phyloP scores from a whole-genome alignment of 2,329 filamentous ascomycete species.

The Monilinia fructigena region DNA sequence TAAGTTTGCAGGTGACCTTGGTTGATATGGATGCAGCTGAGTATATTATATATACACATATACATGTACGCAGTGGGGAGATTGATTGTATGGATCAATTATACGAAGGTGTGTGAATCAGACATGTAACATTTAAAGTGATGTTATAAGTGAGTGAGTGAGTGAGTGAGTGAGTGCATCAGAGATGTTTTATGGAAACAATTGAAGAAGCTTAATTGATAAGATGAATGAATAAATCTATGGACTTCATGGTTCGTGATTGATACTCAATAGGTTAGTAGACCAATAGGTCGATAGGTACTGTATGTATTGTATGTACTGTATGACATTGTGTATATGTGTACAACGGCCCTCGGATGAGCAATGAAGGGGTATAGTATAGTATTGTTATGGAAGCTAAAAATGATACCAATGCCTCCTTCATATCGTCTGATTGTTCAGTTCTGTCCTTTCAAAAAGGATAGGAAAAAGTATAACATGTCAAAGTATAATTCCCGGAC shows the following conservation, averaged over 20 bases:
- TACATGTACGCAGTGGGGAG: too few species aligned
- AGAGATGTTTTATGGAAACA: neutral
- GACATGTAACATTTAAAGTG: slow-evolving; percentile 9
- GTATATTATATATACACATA: neutral
- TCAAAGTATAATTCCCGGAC: neutral
- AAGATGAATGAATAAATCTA: neutral
- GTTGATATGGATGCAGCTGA: slow-evolving; percentile 2
- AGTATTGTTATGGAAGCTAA: too few species aligned
- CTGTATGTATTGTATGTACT: too few species aligned
- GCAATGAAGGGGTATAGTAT: too few species aligned
- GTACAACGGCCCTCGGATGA: too few species aligned
- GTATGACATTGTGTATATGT: too few species aligned
- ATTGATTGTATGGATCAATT: neutral
- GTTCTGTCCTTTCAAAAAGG: neutral
- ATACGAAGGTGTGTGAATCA: slow-evolving; percentile 4
- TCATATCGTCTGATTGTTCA: neutral
- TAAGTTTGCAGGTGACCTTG: slow-evolving; percentile 13
- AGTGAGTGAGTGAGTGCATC: neutral
- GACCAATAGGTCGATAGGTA: too few species aligned
- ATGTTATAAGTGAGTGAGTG: neutral
- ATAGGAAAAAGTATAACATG: neutral
- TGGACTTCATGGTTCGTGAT: too few species aligned
- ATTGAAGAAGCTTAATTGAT: neutral
- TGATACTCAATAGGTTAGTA: too few species aligned
- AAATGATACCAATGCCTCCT: neutral